A percentile compares a stretch with the other conserved stretches of the same genome.
phyloP scores from a whole-genome alignment of 192 early-diverging fungal genomes.

The Chytriomyces sp. region DNA sequence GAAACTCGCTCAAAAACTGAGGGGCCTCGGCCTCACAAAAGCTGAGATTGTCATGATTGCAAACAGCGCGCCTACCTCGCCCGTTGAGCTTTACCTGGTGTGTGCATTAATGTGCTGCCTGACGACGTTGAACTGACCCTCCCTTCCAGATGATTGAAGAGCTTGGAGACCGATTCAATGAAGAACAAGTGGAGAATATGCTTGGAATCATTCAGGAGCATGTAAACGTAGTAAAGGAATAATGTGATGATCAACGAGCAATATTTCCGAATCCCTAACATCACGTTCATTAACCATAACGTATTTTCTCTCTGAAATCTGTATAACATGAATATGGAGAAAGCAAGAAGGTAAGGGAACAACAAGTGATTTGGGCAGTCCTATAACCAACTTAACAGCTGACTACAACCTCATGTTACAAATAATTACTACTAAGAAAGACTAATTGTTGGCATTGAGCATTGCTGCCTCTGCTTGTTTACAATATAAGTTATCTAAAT shows the following conservation, averaged over 20 bases:
- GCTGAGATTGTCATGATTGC: constrained; percentile 16
- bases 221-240: neutral
- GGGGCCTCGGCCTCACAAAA: neutral
- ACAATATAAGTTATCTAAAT: too few relatives aligned
- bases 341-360: too few relatives aligned
- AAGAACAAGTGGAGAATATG: constrained; percentile 19
- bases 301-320: too few relatives aligned
- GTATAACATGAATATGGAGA: too few relatives aligned
- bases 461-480: too few relatives aligned
- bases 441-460: too few relatives aligned
- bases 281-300: too few relatives aligned
- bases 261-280: neutral
- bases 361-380: too few relatives aligned
- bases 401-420: too few relatives aligned
- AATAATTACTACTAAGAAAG: too few relatives aligned
- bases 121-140: neutral
- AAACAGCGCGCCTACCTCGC: constrained; percentile 7
- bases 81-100: constrained; percentile 21
- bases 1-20: constrained; percentile 10
- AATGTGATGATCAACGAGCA: neutral
- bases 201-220: constrained; percentile 15
- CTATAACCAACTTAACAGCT: too few relatives aligned
- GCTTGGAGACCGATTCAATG: constrained; percentile 8
- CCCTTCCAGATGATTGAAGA: constrained; percentile 21
- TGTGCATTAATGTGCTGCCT: neutral